Percentiles rank a stretch among this genome's conserved stretches.
Evolutionary conservation across 2,329 filamentous ascomycete genomes (phyloP).

Genomic region (Apiospora saccharicola): DNA sequence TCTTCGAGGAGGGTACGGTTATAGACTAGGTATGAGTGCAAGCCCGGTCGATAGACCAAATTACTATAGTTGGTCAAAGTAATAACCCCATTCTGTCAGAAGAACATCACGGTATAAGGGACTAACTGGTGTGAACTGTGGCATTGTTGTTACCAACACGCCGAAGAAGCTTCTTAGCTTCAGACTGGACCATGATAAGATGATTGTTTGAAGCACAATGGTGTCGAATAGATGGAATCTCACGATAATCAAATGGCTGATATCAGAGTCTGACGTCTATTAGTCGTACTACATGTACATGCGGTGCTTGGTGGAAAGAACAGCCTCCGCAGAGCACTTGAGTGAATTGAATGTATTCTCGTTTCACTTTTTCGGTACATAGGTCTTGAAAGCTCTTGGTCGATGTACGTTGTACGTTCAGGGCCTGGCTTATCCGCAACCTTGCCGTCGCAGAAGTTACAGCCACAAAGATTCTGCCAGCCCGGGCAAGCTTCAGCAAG

Average conservation of each 20-base stretch:
- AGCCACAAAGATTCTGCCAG: not conserved
- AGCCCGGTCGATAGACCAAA: too few relatives aligned
- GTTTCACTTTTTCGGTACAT: not conserved
- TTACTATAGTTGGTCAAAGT: too few relatives aligned
- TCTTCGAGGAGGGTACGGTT: not conserved
- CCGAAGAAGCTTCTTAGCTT: not conserved
- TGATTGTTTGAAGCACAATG: not conserved
- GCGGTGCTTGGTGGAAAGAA: not conserved
- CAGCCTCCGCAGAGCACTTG: not conserved
- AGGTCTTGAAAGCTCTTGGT: not conserved
- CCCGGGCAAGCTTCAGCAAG: not conserved
- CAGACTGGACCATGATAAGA: not conserved
- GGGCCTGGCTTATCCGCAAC: not conserved
- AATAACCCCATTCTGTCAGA: too few relatives aligned
- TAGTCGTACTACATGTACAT: not conserved
- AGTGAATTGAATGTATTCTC: not conserved
- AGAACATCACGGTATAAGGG: too few relatives aligned
- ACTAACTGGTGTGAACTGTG: not conserved
- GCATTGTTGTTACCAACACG: not conserved
- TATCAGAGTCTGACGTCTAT: not conserved
- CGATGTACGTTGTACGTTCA: too few relatives aligned
- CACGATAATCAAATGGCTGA: not conserved
- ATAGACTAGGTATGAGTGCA: too few relatives aligned
- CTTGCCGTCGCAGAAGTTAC: not conserved
- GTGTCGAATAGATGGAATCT: not conserved